A percentile compares a stretch with the other conserved stretches of the same genome.
Evolutionary conservation across 495 filamentous ascomycete species (phyloP).

Genomic region (Hypomontagnella monticulosa): DNA sequence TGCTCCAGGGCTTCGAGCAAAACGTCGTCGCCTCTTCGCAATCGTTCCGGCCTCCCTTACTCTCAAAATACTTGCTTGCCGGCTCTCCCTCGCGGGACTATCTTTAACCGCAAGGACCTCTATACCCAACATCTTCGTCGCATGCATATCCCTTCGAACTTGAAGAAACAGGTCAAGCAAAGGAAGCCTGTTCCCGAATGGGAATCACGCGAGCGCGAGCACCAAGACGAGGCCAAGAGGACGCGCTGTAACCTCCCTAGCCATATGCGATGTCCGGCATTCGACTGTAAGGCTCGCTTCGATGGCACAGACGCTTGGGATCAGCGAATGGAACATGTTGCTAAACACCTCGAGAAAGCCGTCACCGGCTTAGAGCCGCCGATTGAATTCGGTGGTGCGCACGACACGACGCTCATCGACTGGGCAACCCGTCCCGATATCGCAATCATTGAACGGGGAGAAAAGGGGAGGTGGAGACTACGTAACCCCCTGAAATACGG

Average conservation of each 20-base stretch:
- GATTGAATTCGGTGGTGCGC: constrained; percentile 51
- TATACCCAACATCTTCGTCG: constrained; percentile 89
- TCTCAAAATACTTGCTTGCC: constrained; percentile 32
- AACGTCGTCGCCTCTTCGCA: constrained; percentile 13
- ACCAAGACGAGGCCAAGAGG: constrained; percentile 68
- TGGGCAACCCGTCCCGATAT: constrained; percentile 58
- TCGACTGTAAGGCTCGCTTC: constrained; percentile 67
- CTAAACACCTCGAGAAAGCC: constrained; percentile 75
- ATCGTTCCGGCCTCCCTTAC: constrained; percentile 53
- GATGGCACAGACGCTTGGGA: constrained; percentile 76
- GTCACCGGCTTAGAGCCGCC: constrained; percentile 45
- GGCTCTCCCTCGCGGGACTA: constrained; percentile 58
- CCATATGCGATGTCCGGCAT: constrained; percentile 70
- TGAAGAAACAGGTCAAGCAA: constrained; percentile 53
- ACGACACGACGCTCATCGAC: constrained; percentile 51
- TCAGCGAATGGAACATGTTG: constrained; percentile 89
- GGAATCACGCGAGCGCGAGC: constrained; percentile 55
- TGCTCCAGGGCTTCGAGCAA: constrained; percentile 60
- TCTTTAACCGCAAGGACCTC: constrained; percentile 93
- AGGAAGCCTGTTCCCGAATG: constrained; percentile 50
- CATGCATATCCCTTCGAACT: constrained; percentile 72
- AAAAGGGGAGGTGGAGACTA: constrained; percentile 44
- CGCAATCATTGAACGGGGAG: constrained; percentile 49
- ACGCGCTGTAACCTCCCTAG: constrained; percentile 69
- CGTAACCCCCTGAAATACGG: constrained; percentile 47